Evolutionary conservation across 306 rosid genomes (phyloP), one percentile per base, ranked within the genome.

Genomic region (Fragaria nilgerrensis): DNA sequence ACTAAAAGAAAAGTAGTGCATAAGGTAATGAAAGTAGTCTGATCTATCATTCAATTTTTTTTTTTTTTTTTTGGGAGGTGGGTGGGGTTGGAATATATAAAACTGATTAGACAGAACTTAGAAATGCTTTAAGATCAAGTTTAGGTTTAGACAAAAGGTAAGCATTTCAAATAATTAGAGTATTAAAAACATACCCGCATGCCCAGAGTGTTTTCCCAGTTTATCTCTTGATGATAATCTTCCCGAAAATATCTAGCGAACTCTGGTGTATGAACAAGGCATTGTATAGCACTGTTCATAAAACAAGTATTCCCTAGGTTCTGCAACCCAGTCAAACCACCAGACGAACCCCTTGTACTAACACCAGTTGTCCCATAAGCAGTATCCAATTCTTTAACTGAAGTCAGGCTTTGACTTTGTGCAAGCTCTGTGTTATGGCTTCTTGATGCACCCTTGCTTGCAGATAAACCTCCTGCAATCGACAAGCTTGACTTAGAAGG

Each of bases 261-360:
- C 83, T 95, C 98, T 20, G 97, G 98, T 22, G 98, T 92, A 80
- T 95, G 97, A 81, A 95, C 97, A 74, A 95, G 98, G 79, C 98
- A 92, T 75, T 95, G 98, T 66, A 95, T 89, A 10, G 98, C 97
- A 82, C 98, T 92, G 85, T 95, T 95, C 98, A 95, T 95, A 82
- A 92, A 95, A 90, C 98, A 95, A 56, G 98, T 95, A 83, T 95
- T 95, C 83, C 98, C 98, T 78, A 95, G 97, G 84, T 95, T 95
- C 80, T 88, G 84, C 86, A 95, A 86, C 72, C 98, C 98, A 68
- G 92, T 95, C 83, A 95, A 88, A 83, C 98, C 97, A 85, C 90
- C 90, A 22, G 89, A 71, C 41, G 97, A 91, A 32, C 98, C 98
- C 75, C 98, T 87, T 74, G 97, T 95, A 85, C 91, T 85, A 79